Base-by-base conservation (phyloP, 2,329 filamentous ascomycete genomes). In the Lojkania enalia region DNA sequence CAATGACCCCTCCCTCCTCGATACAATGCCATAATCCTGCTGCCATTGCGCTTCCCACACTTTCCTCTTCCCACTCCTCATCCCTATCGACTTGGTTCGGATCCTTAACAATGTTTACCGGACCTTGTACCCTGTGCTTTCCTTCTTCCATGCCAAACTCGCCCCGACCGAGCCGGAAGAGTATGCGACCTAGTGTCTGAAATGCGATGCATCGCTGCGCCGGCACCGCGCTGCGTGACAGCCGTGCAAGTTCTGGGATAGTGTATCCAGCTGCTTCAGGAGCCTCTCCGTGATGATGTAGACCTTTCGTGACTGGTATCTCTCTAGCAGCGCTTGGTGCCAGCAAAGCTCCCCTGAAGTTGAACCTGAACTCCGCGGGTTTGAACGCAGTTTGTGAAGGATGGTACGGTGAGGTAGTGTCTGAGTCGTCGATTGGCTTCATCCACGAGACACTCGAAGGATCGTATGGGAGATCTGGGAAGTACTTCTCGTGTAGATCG, bases 181-280 rank as follows among this genome's bases (percentile, higher is more conserved):
- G 70, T 4, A 97, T 81, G 15, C 94, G 79, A 0, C 94, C 94
- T 1, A 97, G 75, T 0, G 91, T 92, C 71, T 96, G 92, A 70
- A 90, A 96, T 0, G 94, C 90, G 50, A 97, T 80, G 62, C 94
- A 96, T 9, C 92, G 76, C 74, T 99, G 94, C 0, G 88, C 86
- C 0, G 94, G 83, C 15, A 96, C 89, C 0, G 85, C 83, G 43
- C 88, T 95, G 23, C 92, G 80, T 3, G 89, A 84, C 2, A 96
- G 78, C 21, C 86, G 82, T 1, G 90, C 85, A 1, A 99, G 77
- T 70, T 99, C 94, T 0, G 84, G 83, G 20, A 99, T 81, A 0
- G 94, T 97, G 71, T 99, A 99, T 0, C 94, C 94, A 0, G 94
- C 94, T 1, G 91, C 89, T 69, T 95, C 90, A 13, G 94, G 94